Percentiles rank a stretch among this genome's conserved stretches.
Evolutionary conservation across 257 asterid genomes (phyloP).

Genomic region (Striga asiatica): DNA sequence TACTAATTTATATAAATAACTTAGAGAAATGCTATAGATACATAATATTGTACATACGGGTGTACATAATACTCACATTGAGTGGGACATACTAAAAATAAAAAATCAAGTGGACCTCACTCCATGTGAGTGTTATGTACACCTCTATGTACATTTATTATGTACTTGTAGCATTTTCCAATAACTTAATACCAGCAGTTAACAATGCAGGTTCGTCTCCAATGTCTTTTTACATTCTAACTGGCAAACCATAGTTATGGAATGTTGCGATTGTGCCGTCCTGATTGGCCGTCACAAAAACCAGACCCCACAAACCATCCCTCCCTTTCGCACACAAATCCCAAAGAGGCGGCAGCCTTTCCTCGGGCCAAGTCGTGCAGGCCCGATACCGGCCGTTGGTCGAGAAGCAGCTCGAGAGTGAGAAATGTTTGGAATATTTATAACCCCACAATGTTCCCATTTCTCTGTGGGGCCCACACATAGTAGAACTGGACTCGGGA

Average conservation of each 20-base stretch:
- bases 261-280: slow-evolving; percentile 76
- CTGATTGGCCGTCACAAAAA: slow-evolving; percentile 48
- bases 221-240: slow-evolving; percentile 18
- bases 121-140: too few species aligned
- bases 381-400: slow-evolving; percentile 41
- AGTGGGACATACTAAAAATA: too few species aligned
- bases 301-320: slow-evolving; percentile 49
- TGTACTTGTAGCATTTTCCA: too few species aligned
- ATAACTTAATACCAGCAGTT: too few species aligned
- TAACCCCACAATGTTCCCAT: too few species aligned
- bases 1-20: too few species aligned
- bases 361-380: slow-evolving; percentile 75
- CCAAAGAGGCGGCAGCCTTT: slow-evolving; percentile 62
- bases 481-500: neutral
- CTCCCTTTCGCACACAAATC: slow-evolving; percentile 5
- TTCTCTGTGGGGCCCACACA: slow-evolving; percentile 6
- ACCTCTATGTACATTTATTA: too few species aligned
- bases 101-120: too few species aligned
- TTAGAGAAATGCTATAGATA: too few species aligned
- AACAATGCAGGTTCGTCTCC: neutral
- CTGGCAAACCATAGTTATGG: slow-evolving; percentile 68
- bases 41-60: too few species aligned
- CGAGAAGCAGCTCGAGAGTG: slow-evolving; percentile 60
- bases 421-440: slow-evolving; percentile 53
- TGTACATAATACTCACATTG: too few species aligned